Base-by-base conservation (phyloP, 352 stramenopile genomes). In the Globisporangium polare region DNA sequence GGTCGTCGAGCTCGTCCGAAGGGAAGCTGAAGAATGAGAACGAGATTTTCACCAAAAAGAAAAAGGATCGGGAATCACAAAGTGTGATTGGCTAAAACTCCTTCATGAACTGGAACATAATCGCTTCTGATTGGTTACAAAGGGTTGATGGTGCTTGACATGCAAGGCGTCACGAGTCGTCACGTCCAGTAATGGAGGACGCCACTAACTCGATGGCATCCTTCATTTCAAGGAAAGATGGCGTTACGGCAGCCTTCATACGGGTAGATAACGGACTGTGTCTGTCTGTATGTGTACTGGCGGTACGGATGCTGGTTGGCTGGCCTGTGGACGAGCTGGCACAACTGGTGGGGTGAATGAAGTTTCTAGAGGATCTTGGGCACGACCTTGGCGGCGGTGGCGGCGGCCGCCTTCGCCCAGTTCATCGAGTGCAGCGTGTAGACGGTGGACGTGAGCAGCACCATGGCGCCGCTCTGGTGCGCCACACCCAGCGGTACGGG, bases 381-480 rank as follows among this genome's bases (percentile, higher is more conserved):
- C 5, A 50, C 71, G 39, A 73, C 72, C 64, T 83, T 74, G 27
- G 49, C 49, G 49, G 49, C 49, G 27, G 49, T 53, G 22, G 29
- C 46, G 33, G 70, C 67, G 4, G 80, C 61, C 0, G 83, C 74
- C 49, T 86, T 86, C 33, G 86, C 83, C 62, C 93, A 95, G 67
- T 91, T 92, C 58, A 98, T 78, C 20, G 89, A 85, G 78, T 98
- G 93, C 65, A 96, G 75, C 39, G 83, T 74, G 77, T 89, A 99
- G 31, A 99, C 69, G 42, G 89, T 96, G 55, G 88, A 94, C 3
- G 92, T 94, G 66, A 99, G 80, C 26, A 99, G 77, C 45, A 92
- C 93, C 60, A 99, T 92, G 58, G 95, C 97, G 61, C 97, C 97
- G 50, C 95, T 88, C 71, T 99, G 97, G 80, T 99, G 97, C 46